Evolutionary conservation across 805 yeast genomes (phyloP).

Genomic region (Myxozyma sirexii): DNA sequence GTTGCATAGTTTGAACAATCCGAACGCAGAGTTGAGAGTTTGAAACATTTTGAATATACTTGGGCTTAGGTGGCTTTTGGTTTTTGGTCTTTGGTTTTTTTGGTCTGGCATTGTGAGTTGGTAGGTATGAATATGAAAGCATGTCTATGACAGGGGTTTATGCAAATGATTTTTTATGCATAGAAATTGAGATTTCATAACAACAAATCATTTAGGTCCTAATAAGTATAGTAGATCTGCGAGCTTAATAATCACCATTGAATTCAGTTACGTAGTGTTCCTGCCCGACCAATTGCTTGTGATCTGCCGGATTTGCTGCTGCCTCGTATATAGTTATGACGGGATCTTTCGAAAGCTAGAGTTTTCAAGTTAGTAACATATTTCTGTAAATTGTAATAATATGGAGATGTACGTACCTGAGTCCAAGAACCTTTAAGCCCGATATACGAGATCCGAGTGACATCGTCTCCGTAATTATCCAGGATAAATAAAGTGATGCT

Average conservation of each 20-base stretch:
- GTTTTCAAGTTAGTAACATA: background rate
- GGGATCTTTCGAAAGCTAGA: conserved; percentile 59
- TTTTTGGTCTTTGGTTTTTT: too few species aligned
- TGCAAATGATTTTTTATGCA: too few species aligned
- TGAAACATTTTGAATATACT: background rate
- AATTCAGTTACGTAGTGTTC: conserved; percentile 22
- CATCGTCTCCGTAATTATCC: conserved; percentile 63
- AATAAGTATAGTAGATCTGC: too few species aligned
- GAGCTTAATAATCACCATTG: conserved; percentile 1
- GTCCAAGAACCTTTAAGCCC: conserved; percentile 69
- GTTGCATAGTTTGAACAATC: conserved; percentile 1
- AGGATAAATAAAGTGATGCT: conserved; percentile 70
- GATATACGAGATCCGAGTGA: conserved; percentile 62
- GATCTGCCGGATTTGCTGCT: conserved; percentile 92
- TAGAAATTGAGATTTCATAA: too few species aligned
- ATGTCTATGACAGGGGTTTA: too few species aligned
- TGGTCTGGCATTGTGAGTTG: too few species aligned
- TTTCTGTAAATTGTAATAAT: background rate
- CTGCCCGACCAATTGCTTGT: conserved; percentile 48
- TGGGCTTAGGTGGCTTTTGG: too few species aligned
- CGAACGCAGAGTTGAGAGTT: background rate
- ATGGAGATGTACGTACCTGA: conserved; percentile 33
- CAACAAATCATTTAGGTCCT: too few species aligned
- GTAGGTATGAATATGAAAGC: too few species aligned
- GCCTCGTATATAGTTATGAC: conserved; percentile 79